phyloP scores from a whole-genome alignment of 2,329 filamentous ascomycete genomes.

The Bipolaris sorokiniana region DNA sequence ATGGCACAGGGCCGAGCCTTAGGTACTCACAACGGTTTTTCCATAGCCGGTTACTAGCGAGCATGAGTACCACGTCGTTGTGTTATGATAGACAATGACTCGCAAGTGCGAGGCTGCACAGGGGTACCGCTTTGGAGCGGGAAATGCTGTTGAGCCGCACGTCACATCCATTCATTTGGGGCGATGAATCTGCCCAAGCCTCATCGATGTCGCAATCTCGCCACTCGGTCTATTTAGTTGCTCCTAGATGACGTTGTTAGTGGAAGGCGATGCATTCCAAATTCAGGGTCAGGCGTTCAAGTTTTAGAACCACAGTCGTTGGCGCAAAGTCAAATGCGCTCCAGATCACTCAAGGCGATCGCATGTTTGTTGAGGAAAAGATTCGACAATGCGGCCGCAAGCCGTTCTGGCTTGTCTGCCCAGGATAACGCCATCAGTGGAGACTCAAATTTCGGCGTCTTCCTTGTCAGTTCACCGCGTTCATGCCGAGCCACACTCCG shows the following conservation, averaged over 20 bases:
- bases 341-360: background rate
- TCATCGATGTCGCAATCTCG: background rate
- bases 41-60: background rate
- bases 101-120: conserved; percentile 17
- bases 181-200: background rate
- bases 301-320: background rate
- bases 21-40: background rate
- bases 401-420: background rate
- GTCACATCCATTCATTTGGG: conserved; percentile 19
- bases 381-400: background rate
- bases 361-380: background rate
- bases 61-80: background rate
- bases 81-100: conserved; percentile 12
- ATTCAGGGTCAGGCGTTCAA: background rate
- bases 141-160: conserved; percentile 17
- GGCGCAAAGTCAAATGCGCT: background rate
- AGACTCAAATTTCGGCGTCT: background rate
- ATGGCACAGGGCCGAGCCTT: background rate
- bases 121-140: conserved; percentile 3
- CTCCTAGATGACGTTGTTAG: no score
- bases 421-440: conserved; percentile 10
- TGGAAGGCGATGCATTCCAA: background rate
- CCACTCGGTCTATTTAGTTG: background rate
- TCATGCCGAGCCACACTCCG: background rate
- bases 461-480: background rate